Evolutionary conservation across 345 rosid genomes (phyloP), one percentile per base, ranked within the genome.

Genomic region (Eucalyptus dawsonii): DNA sequence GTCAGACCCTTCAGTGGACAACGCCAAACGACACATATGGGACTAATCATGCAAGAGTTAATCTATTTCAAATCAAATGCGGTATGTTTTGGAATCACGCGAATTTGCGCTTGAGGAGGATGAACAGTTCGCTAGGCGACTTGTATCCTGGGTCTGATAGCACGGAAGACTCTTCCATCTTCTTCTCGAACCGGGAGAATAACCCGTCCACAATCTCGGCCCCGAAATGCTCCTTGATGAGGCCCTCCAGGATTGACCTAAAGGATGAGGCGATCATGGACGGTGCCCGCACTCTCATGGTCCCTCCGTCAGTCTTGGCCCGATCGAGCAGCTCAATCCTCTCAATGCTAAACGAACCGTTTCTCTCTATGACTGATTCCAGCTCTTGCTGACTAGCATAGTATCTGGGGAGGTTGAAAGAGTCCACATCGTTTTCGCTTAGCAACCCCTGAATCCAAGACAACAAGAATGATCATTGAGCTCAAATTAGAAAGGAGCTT

Each of bases 371-470:
- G 15, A 83, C 25, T 17, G 24, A 4, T 67, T 67, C 47, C 29
- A 90, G 80, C 88, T 90, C 91, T 14, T 47, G 65, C 13, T 89
- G 88, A 47, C 88, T 58, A 13, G 90, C 12, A 54, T 56, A 21
- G 67, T 91, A 92, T 37, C 90, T 42, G 1, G 95, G 95, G 2
- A 94, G n/a, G 80, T 92, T 94, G 90, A 93, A 94, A 2, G 89
- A 85, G 53, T 92, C 92, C 69, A 92, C 88, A 45, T 87, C 60
- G 27, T 86, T 90, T 90, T 93, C 90, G 34, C 65, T 89, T 8
- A 94, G 67, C 37, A 92, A 17, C 27, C 92, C 93, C 91, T 91
- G 50, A 3, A 12, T 69, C 47, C 54, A 87, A 44, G 62, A 31
- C 4, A 58, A 87, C 8, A 19, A 87, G 29, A 87, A 5, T 2